Conservation (phyloP, 805 yeast species). For the Candida quercuum region DNA sequence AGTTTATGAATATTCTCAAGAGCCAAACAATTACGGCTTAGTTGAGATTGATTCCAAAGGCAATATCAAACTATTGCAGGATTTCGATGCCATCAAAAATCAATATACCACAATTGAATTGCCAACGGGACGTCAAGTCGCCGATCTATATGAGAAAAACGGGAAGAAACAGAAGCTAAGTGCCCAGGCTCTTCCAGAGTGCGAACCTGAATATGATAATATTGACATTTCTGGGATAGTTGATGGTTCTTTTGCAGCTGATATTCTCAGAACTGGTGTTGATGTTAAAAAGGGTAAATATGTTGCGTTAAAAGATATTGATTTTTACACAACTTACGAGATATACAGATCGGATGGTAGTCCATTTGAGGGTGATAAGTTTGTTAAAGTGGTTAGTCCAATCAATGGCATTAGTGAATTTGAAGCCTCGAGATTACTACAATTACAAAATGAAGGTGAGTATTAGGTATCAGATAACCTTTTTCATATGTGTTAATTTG, state of each 20-base stretch:
- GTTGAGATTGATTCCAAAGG: constrained; percentile 50
- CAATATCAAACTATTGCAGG: constrained; percentile 47
- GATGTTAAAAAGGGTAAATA: constrained; percentile 42
- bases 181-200: constrained; percentile 26
- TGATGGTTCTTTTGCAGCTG: constrained; percentile 37
- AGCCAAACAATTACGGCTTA: constrained; percentile 74
- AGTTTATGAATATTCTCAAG: constrained; percentile 86
- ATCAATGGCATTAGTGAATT: constrained; percentile 21
- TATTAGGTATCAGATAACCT: background rate
- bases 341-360: constrained; percentile 41
- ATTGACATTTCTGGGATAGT: constrained; percentile 34
- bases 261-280: constrained; percentile 46
- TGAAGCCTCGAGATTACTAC: constrained; percentile 19
- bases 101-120: constrained; percentile 36
- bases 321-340: constrained; percentile 36
- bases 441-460: constrained; percentile 20
- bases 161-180: constrained; percentile 20
- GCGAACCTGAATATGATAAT: constrained; percentile 37
- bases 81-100: constrained; percentile 47
- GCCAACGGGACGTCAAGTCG: constrained; percentile 24
- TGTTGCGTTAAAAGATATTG: constrained; percentile 38
- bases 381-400: constrained; percentile 17
- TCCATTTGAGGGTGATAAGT: constrained; percentile 17
- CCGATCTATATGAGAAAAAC: constrained; percentile 19
- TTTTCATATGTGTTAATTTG: background rate